A percentile compares a stretch with the other conserved stretches of the same genome.
Conservation (phyloP, 495 filamentous ascomycete genomes). For the Oleoguttula mirabilis region DNA sequence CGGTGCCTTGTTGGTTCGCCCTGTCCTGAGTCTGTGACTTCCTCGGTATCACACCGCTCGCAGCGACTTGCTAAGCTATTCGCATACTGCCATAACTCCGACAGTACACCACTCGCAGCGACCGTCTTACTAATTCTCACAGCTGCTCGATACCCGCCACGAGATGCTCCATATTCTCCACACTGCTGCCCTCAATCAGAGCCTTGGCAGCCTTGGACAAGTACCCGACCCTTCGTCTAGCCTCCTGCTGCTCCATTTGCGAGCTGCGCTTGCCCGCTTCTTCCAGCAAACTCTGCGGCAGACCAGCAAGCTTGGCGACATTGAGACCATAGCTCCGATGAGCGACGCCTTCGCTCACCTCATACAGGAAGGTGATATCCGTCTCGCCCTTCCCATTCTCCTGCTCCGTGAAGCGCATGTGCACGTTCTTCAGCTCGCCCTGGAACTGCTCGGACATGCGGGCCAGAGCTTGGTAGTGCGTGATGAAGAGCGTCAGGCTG, state of each 20-base stretch:
- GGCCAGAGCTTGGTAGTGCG: conserved; percentile 84
- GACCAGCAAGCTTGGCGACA: conserved; percentile 74
- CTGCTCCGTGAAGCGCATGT: conserved; percentile 65
- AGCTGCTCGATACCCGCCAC: conserved; percentile 26
- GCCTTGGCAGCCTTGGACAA: conserved; percentile 23
- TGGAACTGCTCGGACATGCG: conserved; percentile 55
- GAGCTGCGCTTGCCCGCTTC: conserved; percentile 65
- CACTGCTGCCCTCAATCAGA: conserved; percentile 14
- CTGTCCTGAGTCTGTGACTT: no score
- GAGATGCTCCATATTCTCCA: conserved; percentile 22
- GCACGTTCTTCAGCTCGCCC: conserved; percentile 57
- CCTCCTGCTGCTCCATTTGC: conserved; percentile 66
- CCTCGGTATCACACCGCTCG: no score
- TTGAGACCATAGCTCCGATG: conserved; percentile 91
- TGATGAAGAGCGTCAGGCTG: conserved; percentile 85
- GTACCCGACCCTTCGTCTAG: conserved; percentile 39
- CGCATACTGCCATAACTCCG: no score
- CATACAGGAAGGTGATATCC: conserved; percentile 38
- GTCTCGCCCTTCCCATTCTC: conserved; percentile 32
- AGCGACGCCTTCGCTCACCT: conserved; percentile 72
- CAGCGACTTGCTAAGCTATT: no score
- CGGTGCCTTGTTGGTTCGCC: no score
- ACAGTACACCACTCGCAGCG: no score
- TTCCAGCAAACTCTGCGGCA: conserved; percentile 64
- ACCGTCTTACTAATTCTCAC: no score